These are phyloP conservation scores for Aspergillus udagawae DNA, from an alignment of 2,329 filamentous ascomycete genomes.

Conservation along the genomic window DNA sequence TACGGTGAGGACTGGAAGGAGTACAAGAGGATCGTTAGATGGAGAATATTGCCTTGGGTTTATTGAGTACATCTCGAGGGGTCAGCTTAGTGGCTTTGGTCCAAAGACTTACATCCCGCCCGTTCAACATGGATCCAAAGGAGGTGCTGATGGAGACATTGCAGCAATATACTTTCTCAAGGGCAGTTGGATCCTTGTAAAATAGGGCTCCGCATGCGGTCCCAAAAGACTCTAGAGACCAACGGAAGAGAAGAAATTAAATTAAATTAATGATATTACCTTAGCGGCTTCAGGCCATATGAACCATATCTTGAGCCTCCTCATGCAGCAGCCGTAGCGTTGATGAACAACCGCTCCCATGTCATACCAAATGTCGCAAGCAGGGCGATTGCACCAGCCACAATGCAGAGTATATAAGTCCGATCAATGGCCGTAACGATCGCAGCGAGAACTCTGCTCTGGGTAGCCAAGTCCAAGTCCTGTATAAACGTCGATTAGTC, in stretches of 20 bases:
- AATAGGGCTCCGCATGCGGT: too few relatives aligned
- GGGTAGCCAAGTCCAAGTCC: not conserved
- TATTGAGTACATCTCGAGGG: conserved; percentile 51
- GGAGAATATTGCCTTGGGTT: conserved; percentile 73
- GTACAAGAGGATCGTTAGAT: conserved; percentile 75
- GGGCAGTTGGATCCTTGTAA: too few relatives aligned
- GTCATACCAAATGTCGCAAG: conserved; percentile 2
- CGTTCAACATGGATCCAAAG: too few relatives aligned
- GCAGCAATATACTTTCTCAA: too few relatives aligned
- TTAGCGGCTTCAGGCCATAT: too few relatives aligned
- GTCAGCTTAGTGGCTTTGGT: not conserved
- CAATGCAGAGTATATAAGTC: conserved; percentile 6
- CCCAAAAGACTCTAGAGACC: too few relatives aligned
- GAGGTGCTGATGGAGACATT: too few relatives aligned
- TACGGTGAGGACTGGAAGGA: conserved; percentile 85
- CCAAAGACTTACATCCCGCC: too few relatives aligned
- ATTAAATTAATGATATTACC: too few relatives aligned
- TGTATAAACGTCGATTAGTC: not conserved
- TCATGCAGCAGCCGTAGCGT: conserved; percentile 1
- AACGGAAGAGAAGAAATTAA: too few relatives aligned
- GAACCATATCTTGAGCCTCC: not conserved
- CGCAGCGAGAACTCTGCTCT: not conserved
- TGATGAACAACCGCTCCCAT: conserved; percentile 5
- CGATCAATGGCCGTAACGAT: conserved; percentile 2
- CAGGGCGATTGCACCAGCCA: conserved; percentile 1